Evolutionary conservation across 1,284 basidiomycete genomes (phyloP), one percentile per base, ranked within the genome.

Genomic region (Sphaerobolus stellatus): DNA sequence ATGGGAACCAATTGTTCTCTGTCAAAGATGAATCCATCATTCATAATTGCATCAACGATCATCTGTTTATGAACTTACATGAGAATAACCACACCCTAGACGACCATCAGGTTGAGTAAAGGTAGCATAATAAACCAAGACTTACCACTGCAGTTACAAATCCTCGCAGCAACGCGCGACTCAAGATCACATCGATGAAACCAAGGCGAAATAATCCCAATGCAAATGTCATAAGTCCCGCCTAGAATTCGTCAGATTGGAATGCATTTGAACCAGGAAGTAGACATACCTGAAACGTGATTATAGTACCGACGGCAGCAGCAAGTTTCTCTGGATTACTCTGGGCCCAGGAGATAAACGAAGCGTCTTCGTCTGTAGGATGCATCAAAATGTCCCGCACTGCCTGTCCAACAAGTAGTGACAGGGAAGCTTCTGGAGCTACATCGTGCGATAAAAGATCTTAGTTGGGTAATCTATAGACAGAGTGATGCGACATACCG

Each of bases 111-210:
- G 27, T 18, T 16, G n/a, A 11, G 7, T 16, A 25, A 4, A 13
- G 24, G 14, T n/a, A n/a, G 49, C 25, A 30, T 4, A 25, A 38
- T 20, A 24, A 22, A 41, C 25, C 31, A 28, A 16, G 38, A 58
- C 63, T 22, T 50, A 64, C 62, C 20, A 93, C 80, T 16, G 90
- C 90, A 4, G 86, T 84, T 50, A 94, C 84, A 69, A 97, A 98
- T 5, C 94, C 94, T 34, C 92, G 81, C 34, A 98, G 78, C 6
- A 92, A 73, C 5, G 94, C 92, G 55, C 92, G 83, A 59, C 89
- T 92, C n/a, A 98, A 80, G 3, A 98, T 89, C 16, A 97, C 94
- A 68, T 98, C 94, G 50, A 98, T 83, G 71, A 98, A 98, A 1
- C 94, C 94, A 1, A 98, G 77, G 18, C 94, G 81, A 64, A 96